A percentile compares a stretch with the other conserved stretches of the same genome.
Evolutionary conservation across 345 rosid genomes (phyloP).

Genomic region (Excoecaria cochinchinensis): DNA sequence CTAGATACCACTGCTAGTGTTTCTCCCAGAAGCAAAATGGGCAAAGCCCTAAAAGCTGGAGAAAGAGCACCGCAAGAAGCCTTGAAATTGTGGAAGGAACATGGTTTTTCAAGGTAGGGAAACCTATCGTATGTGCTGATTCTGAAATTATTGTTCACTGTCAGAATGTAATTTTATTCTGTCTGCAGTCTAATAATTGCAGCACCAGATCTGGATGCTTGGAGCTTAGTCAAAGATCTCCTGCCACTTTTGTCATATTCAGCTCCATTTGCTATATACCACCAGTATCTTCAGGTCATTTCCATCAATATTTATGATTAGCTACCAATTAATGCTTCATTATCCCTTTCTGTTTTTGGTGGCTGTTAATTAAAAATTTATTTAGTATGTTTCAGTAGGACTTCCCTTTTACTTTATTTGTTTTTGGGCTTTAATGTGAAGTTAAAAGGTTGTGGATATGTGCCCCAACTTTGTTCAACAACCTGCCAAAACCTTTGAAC

Average conservation of each 20-base stretch:
- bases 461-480: neutral
- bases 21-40: constrained; percentile 29
- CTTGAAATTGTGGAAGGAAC: constrained; percentile 64
- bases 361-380: neutral
- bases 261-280: constrained; percentile 88
- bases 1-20: constrained; percentile 24
- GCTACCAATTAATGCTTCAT: neutral
- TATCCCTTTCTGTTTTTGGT: neutral
- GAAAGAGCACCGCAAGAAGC: constrained; percentile 64
- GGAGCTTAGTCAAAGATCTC: constrained; percentile 63
- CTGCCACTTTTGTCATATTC: constrained; percentile 76
- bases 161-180: constrained; percentile 7
- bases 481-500: neutral
- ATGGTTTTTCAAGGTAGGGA: constrained; percentile 83
- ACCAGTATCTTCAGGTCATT: constrained; percentile 83
- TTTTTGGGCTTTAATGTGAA: no score
- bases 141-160: neutral
- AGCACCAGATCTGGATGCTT: constrained; percentile 79
- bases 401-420: no score
- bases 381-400: neutral
- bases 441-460: neutral
- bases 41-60: constrained; percentile 70
- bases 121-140: neutral
- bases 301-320: constrained; percentile 2
- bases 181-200: constrained; percentile 73